These are phyloP conservation scores for Colletotrichum musae DNA, from an alignment of 2,329 filamentous ascomycete species.

Conservation along the genomic window DNA sequence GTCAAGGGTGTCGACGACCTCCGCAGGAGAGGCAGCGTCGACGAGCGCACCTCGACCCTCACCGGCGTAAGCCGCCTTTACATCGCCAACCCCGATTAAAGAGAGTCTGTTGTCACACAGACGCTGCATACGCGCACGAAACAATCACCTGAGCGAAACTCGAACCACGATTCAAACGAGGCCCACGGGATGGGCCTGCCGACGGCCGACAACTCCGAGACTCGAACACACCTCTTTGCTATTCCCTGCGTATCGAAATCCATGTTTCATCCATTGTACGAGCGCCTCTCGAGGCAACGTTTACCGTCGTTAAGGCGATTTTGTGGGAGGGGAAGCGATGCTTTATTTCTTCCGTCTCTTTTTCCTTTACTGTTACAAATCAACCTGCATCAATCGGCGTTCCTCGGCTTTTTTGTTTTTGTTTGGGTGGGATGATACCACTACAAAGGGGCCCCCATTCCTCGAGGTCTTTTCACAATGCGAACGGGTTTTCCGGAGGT, in stretches of 20 bases:
- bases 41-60: slow-evolving; percentile 85
- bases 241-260: neutral
- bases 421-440: slow-evolving; percentile 36
- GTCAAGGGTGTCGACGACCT: slow-evolving; percentile 80
- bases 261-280: slow-evolving; percentile 23
- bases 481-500: slow-evolving; percentile 11
- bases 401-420: slow-evolving; percentile 5
- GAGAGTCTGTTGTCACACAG: neutral
- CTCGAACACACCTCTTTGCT: too few relatives aligned
- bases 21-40: slow-evolving; percentile 83
- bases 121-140: neutral
- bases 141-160: slow-evolving; percentile 4
- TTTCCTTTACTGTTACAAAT: slow-evolving; percentile 17
- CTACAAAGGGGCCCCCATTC: slow-evolving; percentile 27
- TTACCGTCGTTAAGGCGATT: slow-evolving; percentile 23
- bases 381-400: slow-evolving; percentile 35
- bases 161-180: slow-evolving; percentile 3
- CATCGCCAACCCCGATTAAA: slow-evolving; percentile 86
- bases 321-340: neutral
- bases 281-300: slow-evolving; percentile 24
- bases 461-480: slow-evolving; percentile 8
- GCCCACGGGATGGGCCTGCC: slow-evolving; percentile 19
- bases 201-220: neutral
- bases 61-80: slow-evolving; percentile 78
- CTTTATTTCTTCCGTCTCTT: neutral